Conservation (phyloP, 2,329 filamentous ascomycete species). For the Dichotomopilus funicola region DNA sequence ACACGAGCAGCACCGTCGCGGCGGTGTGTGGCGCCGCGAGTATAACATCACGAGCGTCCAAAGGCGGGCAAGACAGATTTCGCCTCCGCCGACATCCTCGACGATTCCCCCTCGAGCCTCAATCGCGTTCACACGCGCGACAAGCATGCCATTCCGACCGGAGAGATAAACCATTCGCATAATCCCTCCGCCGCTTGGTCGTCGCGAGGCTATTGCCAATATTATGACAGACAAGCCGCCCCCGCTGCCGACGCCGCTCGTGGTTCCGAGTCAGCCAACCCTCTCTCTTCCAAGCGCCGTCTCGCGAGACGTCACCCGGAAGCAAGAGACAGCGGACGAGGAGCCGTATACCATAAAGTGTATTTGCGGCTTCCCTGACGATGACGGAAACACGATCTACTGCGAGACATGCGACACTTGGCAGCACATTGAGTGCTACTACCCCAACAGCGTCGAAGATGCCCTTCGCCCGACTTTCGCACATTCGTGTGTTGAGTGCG, state of each 20-base stretch:
- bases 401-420: slow-evolving; percentile 95
- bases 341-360: slow-evolving; percentile 95
- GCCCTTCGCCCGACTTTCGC: slow-evolving; percentile 64
- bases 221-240: slow-evolving; percentile 58
- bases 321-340: slow-evolving; percentile 58
- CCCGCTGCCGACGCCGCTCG: slow-evolving; percentile 48
- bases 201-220: slow-evolving; percentile 40
- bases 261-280: slow-evolving; percentile 47
- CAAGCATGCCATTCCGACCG: slow-evolving; percentile 54
- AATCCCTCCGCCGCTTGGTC: slow-evolving; percentile 30
- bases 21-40: slow-evolving; percentile 8
- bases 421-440: slow-evolving; percentile 98
- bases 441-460: slow-evolving; percentile 65
- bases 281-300: slow-evolving; percentile 35
- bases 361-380: slow-evolving; percentile 87
- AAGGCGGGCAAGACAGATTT: slow-evolving; percentile 21
- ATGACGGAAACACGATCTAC: slow-evolving; percentile 96
- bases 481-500: slow-evolving; percentile 86
- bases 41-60: slow-evolving; percentile 5
- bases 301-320: slow-evolving; percentile 37
- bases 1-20: slow-evolving; percentile 2
- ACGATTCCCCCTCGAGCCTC: slow-evolving; percentile 10
- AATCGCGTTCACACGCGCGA: slow-evolving; percentile 38
- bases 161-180: slow-evolving; percentile 43
- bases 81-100: slow-evolving; percentile 12